Evolutionary conservation across 805 yeast species (phyloP), one percentile per base, ranked within the genome.

Genomic region (Yamadazyma tumulicola): DNA sequence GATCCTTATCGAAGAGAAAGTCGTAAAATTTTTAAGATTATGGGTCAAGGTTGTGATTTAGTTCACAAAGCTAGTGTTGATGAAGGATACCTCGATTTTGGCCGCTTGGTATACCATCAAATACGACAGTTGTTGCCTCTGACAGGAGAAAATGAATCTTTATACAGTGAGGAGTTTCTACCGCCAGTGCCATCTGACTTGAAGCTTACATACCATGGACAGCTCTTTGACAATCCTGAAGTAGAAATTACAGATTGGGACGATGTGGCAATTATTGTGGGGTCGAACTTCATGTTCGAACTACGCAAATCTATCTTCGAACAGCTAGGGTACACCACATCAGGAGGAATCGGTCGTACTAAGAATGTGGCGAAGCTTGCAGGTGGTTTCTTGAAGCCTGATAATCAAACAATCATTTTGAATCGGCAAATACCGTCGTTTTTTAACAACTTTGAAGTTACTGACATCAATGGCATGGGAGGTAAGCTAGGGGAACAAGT

Each of bases 1-100:
- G 97, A 93, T 52, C 95, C 96, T 0, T 93, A 91, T 52, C 68
- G 98, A 40, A 61, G 95, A 39, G 96, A 87, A 51, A 81, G 93
- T 39, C 65, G 95, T 12, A 85, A 83, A 56, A 80, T 93, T 39
- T 67, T 87, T 51, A 66, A 75, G 22, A 61, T 91, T 0, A 72
- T 93, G 48, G 72, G 73, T 37, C 54, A 62, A 6, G 66, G 70
- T 39, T 85, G 91, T 52, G 81, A 77, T 38, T 47, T 71, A 11
- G 86, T 87, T 0, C 96, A 93, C 55, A 89, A 89, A 60, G 97
- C 96, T 0, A 87, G 97, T 59, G 93, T 89, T 13, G 98, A 93
- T 59, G 98, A 93, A 59, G 80, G 88, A 31, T 93, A 83, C 52
- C 45, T 93, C 46, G 97, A 93, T 59, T 56, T 93, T 26, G 96